Evolutionary conservation across 805 yeast species (phyloP).

Genomic region (Priceomyces castillae): DNA sequence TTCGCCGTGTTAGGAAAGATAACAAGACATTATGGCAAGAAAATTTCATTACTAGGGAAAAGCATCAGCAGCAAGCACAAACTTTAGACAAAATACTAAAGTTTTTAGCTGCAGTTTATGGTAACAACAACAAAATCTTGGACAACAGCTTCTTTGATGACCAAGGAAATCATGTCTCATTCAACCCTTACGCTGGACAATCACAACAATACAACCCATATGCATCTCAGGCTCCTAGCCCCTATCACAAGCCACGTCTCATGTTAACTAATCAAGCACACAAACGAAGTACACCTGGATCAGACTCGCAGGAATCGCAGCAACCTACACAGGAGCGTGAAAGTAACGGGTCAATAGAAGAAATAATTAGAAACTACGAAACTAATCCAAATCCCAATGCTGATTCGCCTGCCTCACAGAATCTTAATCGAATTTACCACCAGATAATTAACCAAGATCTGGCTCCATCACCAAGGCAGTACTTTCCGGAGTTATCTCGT

Average conservation of each 20-base stretch:
- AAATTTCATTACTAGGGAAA: constrained; percentile 75
- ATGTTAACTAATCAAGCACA: constrained; percentile 43
- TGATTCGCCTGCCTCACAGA: constrained; percentile 10
- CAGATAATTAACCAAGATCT: constrained; percentile 27
- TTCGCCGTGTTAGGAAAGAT: constrained; percentile 78
- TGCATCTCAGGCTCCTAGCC: constrained; percentile 13
- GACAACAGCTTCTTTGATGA: constrained; percentile 28
- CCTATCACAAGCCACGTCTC: constrained; percentile 32
- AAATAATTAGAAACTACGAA: constrained; percentile 26
- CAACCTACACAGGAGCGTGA: constrained; percentile 3
- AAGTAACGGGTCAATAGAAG: constrained; percentile 23
- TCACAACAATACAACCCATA: constrained; percentile 6
- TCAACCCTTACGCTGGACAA: constrained; percentile 4
- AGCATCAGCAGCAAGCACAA: constrained; percentile 81
- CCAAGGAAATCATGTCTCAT: constrained; percentile 18
- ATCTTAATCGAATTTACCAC: constrained; percentile 29
- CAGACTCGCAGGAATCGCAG: constrained; percentile 6
- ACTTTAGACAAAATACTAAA: constrained; percentile 84
- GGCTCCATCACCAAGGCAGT: constrained; percentile 30
- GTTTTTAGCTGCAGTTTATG: constrained; percentile 81
- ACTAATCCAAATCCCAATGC: constrained; percentile 13
- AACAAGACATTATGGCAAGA: constrained; percentile 92
- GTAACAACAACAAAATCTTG: constrained; percentile 49
- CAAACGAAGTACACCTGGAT: constrained; percentile 11
- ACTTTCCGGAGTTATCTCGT: constrained; percentile 30